A percentile compares a stretch with the other conserved stretches of the same genome.
Evolutionary conservation across 805 yeast species (phyloP).

Genomic region (Schwanniomyces polymorphus): DNA sequence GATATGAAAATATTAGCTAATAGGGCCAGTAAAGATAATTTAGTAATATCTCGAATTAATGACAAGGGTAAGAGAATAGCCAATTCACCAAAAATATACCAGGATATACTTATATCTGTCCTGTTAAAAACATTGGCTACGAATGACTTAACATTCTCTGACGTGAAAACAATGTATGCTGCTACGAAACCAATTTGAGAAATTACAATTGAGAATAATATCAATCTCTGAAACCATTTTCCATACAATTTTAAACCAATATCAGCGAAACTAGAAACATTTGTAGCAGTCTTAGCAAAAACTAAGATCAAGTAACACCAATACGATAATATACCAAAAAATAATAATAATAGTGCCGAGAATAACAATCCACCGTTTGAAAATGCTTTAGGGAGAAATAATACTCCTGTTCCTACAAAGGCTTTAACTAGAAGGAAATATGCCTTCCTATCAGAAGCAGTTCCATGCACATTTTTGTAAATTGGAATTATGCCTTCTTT

Average conservation of each 20-base stretch:
- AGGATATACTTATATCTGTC: slow-evolving; percentile 33
- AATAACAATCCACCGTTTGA: slow-evolving; percentile 71
- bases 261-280: slow-evolving; percentile 77
- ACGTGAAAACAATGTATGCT: slow-evolving; percentile 77
- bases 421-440: slow-evolving; percentile 72
- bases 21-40: slow-evolving; percentile 68
- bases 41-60: slow-evolving; percentile 73
- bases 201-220: slow-evolving; percentile 60
- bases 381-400: slow-evolving; percentile 70
- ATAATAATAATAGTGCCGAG: slow-evolving; percentile 49
- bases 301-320: slow-evolving; percentile 76
- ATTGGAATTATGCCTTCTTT: slow-evolving; percentile 6
- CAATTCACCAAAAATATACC: slow-evolving; percentile 57
- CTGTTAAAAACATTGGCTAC: slow-evolving; percentile 47
- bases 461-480: slow-evolving; percentile 47
- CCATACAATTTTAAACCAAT: slow-evolving; percentile 69
- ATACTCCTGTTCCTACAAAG: slow-evolving; percentile 75
- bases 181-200: slow-evolving; percentile 82
- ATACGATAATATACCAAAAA: slow-evolving; percentile 69
- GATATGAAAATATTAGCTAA: slow-evolving; percentile 71
- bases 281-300: slow-evolving; percentile 55
- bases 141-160: slow-evolving; percentile 70
- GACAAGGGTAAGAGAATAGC: slow-evolving; percentile 66
- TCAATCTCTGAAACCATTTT: slow-evolving; percentile 59
- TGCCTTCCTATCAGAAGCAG: slow-evolving; percentile 72